Evolutionary conservation across 805 yeast species (phyloP).

Genomic region (Metahyphopichia silvanorum): DNA sequence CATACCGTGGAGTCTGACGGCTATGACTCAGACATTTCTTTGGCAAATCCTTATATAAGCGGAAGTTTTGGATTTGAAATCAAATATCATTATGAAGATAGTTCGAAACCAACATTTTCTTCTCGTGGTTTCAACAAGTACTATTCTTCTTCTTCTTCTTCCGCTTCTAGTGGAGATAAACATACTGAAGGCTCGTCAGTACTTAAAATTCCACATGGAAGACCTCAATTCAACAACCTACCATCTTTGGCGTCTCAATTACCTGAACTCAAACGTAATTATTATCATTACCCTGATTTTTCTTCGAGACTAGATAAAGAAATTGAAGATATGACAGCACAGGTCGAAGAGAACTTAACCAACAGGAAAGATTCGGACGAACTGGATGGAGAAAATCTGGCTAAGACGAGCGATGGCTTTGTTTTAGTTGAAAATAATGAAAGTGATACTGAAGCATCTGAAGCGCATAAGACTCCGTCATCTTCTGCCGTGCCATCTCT

Average conservation of each 20-base stretch:
- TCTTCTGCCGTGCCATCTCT: conserved; percentile 12
- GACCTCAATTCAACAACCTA: conserved; percentile 38
- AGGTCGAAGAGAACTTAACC: conserved; percentile 8
- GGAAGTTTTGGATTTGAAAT: conserved; percentile 49
- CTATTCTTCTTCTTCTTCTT: neutral
- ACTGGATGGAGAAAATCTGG: conserved; percentile 1
- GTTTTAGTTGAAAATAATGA: conserved; percentile 13
- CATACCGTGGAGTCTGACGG: conserved; percentile 23
- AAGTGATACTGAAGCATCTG: conserved; percentile 1
- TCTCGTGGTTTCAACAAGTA: neutral
- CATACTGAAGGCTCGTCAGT: too few relatives aligned
- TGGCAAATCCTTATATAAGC: conserved; percentile 50
- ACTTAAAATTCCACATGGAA: conserved; percentile 46
- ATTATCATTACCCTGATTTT: conserved; percentile 28
- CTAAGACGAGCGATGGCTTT: conserved; percentile 13
- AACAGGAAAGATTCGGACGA: conserved; percentile 5
- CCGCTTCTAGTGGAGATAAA: conserved; percentile 20
- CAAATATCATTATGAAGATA: conserved; percentile 34
- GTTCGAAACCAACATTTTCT: neutral
- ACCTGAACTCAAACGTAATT: conserved; percentile 24
- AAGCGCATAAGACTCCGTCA: conserved; percentile 2
- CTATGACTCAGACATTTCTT: conserved; percentile 45
- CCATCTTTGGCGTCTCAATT: conserved; percentile 29
- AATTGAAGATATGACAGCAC: conserved; percentile 8
- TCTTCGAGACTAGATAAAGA: conserved; percentile 10